Evolutionary conservation across 2,329 filamentous ascomycete genomes (phyloP).

Genomic region (Biscogniauxia marginata): DNA sequence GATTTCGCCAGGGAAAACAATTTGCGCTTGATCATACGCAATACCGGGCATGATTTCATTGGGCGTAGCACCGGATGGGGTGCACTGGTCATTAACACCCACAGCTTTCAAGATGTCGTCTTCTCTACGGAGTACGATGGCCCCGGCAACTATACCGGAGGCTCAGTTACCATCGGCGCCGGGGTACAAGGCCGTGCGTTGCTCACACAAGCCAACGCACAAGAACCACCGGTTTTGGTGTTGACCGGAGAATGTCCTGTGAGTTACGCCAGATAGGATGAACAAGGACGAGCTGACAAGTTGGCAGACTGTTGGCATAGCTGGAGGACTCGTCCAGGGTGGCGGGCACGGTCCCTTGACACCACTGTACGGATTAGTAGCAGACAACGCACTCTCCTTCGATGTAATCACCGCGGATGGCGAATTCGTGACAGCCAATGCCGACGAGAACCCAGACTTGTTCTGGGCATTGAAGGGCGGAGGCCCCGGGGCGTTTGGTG

Average conservation of each 20-base stretch:
- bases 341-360: slow-evolving; percentile 49
- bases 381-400: slow-evolving; percentile 48
- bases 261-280: slow-evolving; percentile 11
- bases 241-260: slow-evolving; percentile 54
- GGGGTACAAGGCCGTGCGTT: slow-evolving; percentile 49
- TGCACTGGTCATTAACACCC: slow-evolving; percentile 55
- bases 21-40: slow-evolving; percentile 53
- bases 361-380: slow-evolving; percentile 39
- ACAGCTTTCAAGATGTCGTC: slow-evolving; percentile 49
- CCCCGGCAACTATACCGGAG: slow-evolving; percentile 42
- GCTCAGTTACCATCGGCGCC: slow-evolving; percentile 50
- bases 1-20: slow-evolving; percentile 46
- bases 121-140: slow-evolving; percentile 36
- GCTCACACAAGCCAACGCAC: slow-evolving; percentile 39
- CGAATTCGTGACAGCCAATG: slow-evolving; percentile 42
- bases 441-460: slow-evolving; percentile 47
- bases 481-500: slow-evolving; percentile 51
- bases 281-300: slow-evolving; percentile 3
- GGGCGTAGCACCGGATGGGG: slow-evolving; percentile 64
- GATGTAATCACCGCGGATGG: slow-evolving; percentile 47
- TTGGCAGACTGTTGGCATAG: slow-evolving; percentile 52
- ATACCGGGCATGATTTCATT: slow-evolving; percentile 57
- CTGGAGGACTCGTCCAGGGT: slow-evolving; percentile 61
- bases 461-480: slow-evolving; percentile 58
- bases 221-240: slow-evolving; percentile 40